Evolutionary conservation across 2,329 filamentous ascomycete species (phyloP).

Genomic region (Coniella vitis): DNA sequence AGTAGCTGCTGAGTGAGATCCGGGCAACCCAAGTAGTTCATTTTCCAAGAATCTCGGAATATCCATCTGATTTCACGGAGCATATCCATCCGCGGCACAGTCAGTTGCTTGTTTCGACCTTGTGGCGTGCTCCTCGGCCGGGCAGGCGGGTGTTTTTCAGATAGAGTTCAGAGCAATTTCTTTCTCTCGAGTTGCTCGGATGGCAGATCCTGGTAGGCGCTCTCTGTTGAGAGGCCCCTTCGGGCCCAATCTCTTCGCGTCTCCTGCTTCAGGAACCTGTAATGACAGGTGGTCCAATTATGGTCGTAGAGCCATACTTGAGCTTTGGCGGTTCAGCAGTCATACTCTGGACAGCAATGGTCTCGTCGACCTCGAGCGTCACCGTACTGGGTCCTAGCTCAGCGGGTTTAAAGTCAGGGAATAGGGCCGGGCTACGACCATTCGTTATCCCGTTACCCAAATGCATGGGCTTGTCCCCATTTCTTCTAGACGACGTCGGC

Average conservation of each 20-base stretch:
- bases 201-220: neutral
- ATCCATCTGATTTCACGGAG: too few relatives aligned
- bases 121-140: too few relatives aligned
- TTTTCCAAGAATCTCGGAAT: too few relatives aligned
- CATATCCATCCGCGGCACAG: too few relatives aligned
- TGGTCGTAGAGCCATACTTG: conserved; percentile 36
- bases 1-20: too few relatives aligned
- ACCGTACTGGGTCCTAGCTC: neutral
- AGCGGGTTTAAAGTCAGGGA: neutral
- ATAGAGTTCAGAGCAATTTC: too few relatives aligned
- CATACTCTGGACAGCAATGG: conserved; percentile 31
- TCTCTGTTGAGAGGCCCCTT: too few relatives aligned
- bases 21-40: too few relatives aligned
- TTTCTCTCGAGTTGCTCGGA: neutral
- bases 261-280: conserved; percentile 1
- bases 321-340: conserved; percentile 28
- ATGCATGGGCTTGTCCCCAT: neutral
- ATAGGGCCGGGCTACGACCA: neutral
- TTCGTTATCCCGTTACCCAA: conserved; percentile 6
- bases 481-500: conserved; percentile 1
- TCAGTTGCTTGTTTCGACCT: too few relatives aligned
- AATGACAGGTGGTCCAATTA: conserved; percentile 17
- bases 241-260: too few relatives aligned
- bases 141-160: too few relatives aligned
- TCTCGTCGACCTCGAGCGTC: conserved; percentile 35